A percentile compares a stretch with the other conserved stretches of the same genome.
phyloP scores from a whole-genome alignment of 352 stramenopile genomes.

The Globisporangium viniferum region DNA sequence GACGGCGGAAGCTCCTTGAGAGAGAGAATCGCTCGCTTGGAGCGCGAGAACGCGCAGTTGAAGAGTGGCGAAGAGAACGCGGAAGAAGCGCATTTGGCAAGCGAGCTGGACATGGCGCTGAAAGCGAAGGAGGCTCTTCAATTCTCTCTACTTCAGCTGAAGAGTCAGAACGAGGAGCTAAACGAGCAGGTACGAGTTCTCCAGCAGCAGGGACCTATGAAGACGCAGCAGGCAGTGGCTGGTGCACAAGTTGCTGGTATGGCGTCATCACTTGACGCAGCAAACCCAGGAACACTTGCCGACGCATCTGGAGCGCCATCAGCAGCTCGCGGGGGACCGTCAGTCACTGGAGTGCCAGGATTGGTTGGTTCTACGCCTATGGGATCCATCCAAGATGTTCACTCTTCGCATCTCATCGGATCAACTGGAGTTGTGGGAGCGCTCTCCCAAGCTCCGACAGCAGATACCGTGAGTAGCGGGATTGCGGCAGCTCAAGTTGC shows the following conservation, averaged over 20 bases:
- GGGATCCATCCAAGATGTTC: not conserved
- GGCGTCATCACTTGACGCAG: not conserved
- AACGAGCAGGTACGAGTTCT: slow-evolving; percentile 53
- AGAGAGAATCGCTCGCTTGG: slow-evolving; percentile 63
- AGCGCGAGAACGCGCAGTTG: slow-evolving; percentile 72
- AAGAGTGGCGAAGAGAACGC: slow-evolving; percentile 50
- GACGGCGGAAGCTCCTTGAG: slow-evolving; percentile 55
- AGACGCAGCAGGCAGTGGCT: not conserved
- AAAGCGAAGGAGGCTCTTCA: slow-evolving; percentile 77
- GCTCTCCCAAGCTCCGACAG: slow-evolving; percentile 6
- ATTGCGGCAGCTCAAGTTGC: slow-evolving; percentile 48
- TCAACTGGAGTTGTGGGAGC: slow-evolving; percentile 1
- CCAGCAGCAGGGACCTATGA: slow-evolving; percentile 21
- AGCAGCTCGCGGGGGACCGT: not conserved
- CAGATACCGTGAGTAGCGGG: slow-evolving; percentile 33
- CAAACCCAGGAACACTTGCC: not conserved
- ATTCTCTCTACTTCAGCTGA: slow-evolving; percentile 60
- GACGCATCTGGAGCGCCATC: not conserved
- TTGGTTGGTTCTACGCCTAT: not conserved
- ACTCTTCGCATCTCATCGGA: slow-evolving; percentile 9
- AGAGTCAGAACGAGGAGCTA: slow-evolving; percentile 74
- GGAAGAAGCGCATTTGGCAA: slow-evolving; percentile 45
- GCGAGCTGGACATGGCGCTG: slow-evolving; percentile 75
- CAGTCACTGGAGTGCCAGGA: slow-evolving; percentile 12
- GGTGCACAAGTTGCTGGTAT: not conserved